phyloP scores from a whole-genome alignment of 805 yeast species.

The Saturnispora kantuleensis region DNA sequence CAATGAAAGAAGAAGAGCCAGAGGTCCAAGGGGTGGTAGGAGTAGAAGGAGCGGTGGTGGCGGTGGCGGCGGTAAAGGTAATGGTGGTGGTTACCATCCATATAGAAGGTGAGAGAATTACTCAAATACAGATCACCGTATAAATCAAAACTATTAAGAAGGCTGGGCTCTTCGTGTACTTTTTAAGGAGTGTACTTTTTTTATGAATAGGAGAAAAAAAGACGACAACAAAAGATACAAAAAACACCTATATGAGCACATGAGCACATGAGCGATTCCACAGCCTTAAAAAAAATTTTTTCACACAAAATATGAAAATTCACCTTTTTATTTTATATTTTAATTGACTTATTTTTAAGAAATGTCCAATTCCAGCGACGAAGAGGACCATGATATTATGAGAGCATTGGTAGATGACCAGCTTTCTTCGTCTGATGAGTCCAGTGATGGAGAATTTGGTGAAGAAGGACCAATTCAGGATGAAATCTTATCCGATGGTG shows the following conservation, averaged over 20 bases:
- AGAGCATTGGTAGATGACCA: constrained; percentile 42
- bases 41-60: constrained; percentile 10
- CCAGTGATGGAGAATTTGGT: constrained; percentile 8
- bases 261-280: neutral
- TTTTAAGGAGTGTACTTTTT: no score
- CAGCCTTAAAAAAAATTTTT: constrained; percentile 1
- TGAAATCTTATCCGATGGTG: constrained; percentile 44
- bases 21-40: constrained; percentile 7
- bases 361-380: constrained; percentile 9
- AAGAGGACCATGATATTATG: constrained; percentile 51
- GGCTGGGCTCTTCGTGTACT: no score
- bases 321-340: constrained; percentile 11
- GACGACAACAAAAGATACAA: no score
- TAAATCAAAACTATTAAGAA: no score
- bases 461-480: constrained; percentile 34
- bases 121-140: no score
- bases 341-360: neutral
- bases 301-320: constrained; percentile 2
- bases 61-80: constrained; percentile 17
- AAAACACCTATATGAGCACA: no score
- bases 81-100: constrained; percentile 26
- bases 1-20: constrained; percentile 11
- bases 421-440: constrained; percentile 12
- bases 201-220: no score
- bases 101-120: constrained; percentile 14